Evolutionary conservation across 1,284 basidiomycete genomes (phyloP), one percentile per base, ranked within the genome.

Genomic region (Boletus chippewaensis): DNA sequence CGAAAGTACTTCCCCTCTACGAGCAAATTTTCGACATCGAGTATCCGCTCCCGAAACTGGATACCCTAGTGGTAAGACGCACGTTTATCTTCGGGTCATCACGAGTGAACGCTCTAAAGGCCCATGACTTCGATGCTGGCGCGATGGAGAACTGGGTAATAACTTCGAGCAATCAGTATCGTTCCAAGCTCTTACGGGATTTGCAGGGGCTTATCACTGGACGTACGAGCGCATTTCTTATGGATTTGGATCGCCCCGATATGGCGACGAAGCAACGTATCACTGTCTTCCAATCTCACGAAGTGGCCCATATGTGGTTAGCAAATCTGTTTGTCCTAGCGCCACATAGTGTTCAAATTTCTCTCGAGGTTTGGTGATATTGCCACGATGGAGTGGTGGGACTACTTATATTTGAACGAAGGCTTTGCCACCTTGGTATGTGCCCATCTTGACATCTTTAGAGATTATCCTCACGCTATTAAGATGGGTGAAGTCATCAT

Each of bases 381-480:
- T 61, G 87, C 89, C 15, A 95, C 91, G 1, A 93, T 94, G 87
- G 81, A 82, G 61, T 96, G 91, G 91, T 95, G 93, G 92, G 87
- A 91, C 59, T 87, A 90, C 68, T 74, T 94, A 40, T 93, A 87
- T 66, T 74, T 94, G 62, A 92, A 92, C 57, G 85, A 89, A 82
- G 91, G 92, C 18, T 97, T 97, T 66, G 95, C 95, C 3, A 87
- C 84, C 18, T 63, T 88, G 71, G 84, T 85, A 58, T 32, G 80
- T 69, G 36, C 41, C 49, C n/a, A 16, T 49, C 22, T 45, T 32
- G 28, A 26, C 11, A 13, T 39, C 26, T 35, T 29, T 2, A 16
- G 6, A n/a, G 0, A 18, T 40, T 24, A 24, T 45, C 2, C 34
- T 59, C 39, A 62, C n/a, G 13, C 15, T 31, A 16, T 52, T 51